Evolutionary conservation across 805 yeast genomes (phyloP).

Genomic region (Nadsonia fulvescens): DNA sequence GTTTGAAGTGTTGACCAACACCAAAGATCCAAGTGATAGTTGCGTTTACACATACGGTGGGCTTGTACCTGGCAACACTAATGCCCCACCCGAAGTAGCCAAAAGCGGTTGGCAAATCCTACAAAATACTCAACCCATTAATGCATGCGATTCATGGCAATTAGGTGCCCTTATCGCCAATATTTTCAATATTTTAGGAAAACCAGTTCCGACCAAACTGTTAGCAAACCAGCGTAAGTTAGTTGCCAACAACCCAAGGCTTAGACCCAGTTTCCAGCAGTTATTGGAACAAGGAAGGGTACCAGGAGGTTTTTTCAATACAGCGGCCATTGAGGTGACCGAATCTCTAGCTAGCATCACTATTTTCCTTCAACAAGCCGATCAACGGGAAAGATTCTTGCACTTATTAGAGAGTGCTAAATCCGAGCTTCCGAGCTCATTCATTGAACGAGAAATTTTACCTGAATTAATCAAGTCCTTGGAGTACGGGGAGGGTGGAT

Average conservation of each 20-base stretch:
- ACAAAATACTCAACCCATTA: conserved; percentile 11
- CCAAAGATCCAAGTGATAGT: conserved; percentile 25
- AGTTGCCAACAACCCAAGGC: too few species aligned
- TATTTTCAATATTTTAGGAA: too few species aligned
- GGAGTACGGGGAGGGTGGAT: conserved; percentile 14
- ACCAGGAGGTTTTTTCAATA: too few species aligned
- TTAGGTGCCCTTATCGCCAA: too few species aligned
- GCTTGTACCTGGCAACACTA: conserved; percentile 17
- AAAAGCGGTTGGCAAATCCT: conserved; percentile 27
- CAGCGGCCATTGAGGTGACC: too few species aligned
- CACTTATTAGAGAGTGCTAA: conserved; percentile 18
- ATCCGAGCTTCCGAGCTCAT: conserved; percentile 27
- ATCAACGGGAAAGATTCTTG: too few species aligned
- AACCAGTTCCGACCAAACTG: too few species aligned
- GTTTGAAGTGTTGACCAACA: conserved; percentile 44
- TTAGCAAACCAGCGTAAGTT: too few species aligned
- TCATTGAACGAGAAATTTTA: conserved; percentile 41
- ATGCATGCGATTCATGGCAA: conserved; percentile 39
- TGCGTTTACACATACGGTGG: conserved; percentile 21
- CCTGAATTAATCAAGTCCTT: conserved; percentile 44
- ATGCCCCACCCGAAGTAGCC: conserved; percentile 36
- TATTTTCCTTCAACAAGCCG: too few species aligned
- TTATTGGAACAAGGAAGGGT: too few species aligned
- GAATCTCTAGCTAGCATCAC: too few species aligned
- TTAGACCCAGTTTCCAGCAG: too few species aligned